Percentiles rank a stretch among this genome's conserved stretches.
phyloP scores from a whole-genome alignment of 345 rosid species.

The Arabidopsis arenosa region DNA sequence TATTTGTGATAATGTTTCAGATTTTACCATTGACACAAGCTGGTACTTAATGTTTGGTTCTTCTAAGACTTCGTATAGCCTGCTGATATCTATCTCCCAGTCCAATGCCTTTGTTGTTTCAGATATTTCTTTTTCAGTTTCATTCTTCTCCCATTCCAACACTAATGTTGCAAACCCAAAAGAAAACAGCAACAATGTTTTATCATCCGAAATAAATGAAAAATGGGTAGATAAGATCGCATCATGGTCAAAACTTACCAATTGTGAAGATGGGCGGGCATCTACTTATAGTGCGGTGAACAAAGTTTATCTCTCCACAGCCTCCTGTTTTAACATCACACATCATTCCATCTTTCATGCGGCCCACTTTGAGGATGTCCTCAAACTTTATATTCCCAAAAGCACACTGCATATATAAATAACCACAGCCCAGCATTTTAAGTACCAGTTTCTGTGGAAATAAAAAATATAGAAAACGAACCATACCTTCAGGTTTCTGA shows the following conservation, averaged over 20 bases:
- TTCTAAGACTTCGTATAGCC: constrained; percentile 34
- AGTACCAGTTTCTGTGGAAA: constrained; percentile 3
- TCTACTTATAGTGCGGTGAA: constrained; percentile 19
- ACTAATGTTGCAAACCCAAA: constrained; percentile 31
- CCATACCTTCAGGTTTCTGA: constrained; percentile 31
- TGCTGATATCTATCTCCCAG: constrained; percentile 40
- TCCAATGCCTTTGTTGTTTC: constrained; percentile 35
- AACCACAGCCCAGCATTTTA: background rate
- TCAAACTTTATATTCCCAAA: constrained; percentile 29
- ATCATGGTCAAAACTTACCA: constrained; percentile 23
- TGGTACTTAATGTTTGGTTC: constrained; percentile 29
- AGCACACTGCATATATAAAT: constrained; percentile 24
- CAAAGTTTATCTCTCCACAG: constrained; percentile 29
- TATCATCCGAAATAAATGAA: background rate
- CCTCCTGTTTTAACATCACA: constrained; percentile 39
- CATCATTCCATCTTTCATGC: constrained; percentile 22
- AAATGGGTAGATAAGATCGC: background rate
- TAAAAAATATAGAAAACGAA: background rate
- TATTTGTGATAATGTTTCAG: constrained; percentile 1
- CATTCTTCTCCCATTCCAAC: constrained; percentile 40
- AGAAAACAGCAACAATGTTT: background rate
- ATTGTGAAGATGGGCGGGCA: constrained; percentile 28
- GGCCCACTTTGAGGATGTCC: constrained; percentile 27
- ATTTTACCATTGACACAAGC: constrained; percentile 43
- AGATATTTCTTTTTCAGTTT: constrained; percentile 24